Base-by-base conservation (phyloP, 805 yeast species). In the Candida insectorum region DNA sequence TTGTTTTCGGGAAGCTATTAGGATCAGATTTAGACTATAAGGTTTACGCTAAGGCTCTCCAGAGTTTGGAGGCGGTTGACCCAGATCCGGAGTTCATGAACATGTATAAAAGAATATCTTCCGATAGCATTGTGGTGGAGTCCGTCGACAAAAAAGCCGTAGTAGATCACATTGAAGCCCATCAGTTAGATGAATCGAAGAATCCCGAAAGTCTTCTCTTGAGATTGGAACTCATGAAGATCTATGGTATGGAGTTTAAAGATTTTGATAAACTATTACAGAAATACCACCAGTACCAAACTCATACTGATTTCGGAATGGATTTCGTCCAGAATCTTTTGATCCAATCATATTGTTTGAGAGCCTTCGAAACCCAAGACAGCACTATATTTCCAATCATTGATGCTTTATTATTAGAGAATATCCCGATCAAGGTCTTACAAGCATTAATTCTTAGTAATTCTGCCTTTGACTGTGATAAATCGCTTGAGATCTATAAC, bases 401-500 rank as follows among this genome's bases (percentile, higher is more conserved):
- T 1, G 63, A 70, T 29, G 58, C 61, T 8, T 58, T 50, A 47
- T 58, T 58, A 12, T 27, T 50, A 16, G 53, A 49, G 15, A 32
- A 36, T 13, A 37, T 52, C 12, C 51, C 66, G 1, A 52, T 63
- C 6, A 56, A 59, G 21, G 47, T 62, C 3, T 36, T 72, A 5
- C 68, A 70, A 34, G 54, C 60, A 4, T 45, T 67, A 28, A 69
- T 77, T 10, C 42, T 75, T 6, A 71, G 68, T 0, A 50, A 60
- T 16, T 50, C 73, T 8, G 54, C 52, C 24, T 65, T 68, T 26
- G 59, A 69, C 24, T 37, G 57, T 5, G 70, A 67, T 6, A 40
- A 51, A 26, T 53, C 75, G 3, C 54, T 77, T 24, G 59, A 55
- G 2, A 36, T 72, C 4, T 77, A 65, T 51, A 77, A 77, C 43